Evolutionary conservation across 768 basidiomycete genomes (phyloP).

Genomic region (Suillus sp.): DNA sequence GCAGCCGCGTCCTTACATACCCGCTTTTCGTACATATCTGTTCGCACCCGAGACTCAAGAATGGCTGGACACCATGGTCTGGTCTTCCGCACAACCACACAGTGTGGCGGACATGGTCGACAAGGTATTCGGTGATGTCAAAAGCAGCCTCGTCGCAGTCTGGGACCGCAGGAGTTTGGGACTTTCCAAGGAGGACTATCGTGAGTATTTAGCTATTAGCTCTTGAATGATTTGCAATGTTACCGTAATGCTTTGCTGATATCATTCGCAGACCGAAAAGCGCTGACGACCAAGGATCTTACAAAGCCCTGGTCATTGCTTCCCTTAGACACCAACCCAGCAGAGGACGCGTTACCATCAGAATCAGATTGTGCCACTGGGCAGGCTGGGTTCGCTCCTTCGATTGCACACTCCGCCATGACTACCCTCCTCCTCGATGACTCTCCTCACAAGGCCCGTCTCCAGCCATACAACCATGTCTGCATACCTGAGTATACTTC

Average conservation of each 20-base stretch:
- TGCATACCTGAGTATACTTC: conserved; percentile 70
- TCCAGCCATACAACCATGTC: conserved; percentile 83
- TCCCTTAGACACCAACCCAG: conserved; percentile 19
- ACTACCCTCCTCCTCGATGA: conserved; percentile 56
- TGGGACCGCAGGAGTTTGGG: conserved; percentile 85
- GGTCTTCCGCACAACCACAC: conserved; percentile 85
- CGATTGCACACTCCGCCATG: conserved; percentile 40
- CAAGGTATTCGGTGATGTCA: conserved; percentile 50
- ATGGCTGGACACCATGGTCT: conserved; percentile 86
- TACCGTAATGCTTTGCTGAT: conserved; percentile 4
- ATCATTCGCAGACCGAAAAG: conserved; percentile 18
- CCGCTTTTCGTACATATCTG: conserved; percentile 61
- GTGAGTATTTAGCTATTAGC: conserved; percentile 48
- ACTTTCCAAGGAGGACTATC: conserved; percentile 57
- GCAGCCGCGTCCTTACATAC: conserved; percentile 68
- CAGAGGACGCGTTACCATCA: neutral
- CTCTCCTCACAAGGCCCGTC: conserved; percentile 53
- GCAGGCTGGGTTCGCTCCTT: conserved; percentile 1
- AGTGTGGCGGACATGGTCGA: conserved; percentile 77
- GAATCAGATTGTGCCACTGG: neutral
- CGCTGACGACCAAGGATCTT: conserved; percentile 73
- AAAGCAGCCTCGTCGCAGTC: conserved; percentile 53
- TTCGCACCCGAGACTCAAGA: conserved; percentile 57
- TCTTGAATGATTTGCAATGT: neutral
- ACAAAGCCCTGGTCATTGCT: conserved; percentile 62